Evolutionary conservation across 495 filamentous ascomycete species (phyloP).

Genomic region (Sabuloglossum arenarium): DNA sequence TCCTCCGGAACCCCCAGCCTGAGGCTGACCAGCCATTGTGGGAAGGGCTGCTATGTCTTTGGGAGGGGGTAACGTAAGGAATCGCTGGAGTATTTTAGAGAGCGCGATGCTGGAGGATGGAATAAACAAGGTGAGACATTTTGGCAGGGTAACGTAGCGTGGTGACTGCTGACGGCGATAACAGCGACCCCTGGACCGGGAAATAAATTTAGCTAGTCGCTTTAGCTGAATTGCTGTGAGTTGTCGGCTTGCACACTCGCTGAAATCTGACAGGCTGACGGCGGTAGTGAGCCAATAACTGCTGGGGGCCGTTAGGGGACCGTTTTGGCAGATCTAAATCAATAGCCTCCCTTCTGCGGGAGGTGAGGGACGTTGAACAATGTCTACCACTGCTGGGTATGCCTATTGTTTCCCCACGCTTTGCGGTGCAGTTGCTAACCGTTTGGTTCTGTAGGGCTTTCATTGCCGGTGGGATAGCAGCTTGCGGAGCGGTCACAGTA

Average conservation of each 20-base stretch:
- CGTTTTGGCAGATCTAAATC: background rate
- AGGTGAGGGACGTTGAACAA: slow-evolving; percentile 6
- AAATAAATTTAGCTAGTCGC: background rate
- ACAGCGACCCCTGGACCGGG: background rate
- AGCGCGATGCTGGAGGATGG: no score
- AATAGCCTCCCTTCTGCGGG: background rate
- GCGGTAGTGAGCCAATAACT: background rate
- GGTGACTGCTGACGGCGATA: background rate
- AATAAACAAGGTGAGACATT: background rate
- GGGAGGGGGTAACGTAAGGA: background rate
- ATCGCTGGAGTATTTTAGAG: background rate
- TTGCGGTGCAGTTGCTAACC: background rate
- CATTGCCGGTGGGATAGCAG: slow-evolving; percentile 86
- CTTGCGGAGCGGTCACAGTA: slow-evolving; percentile 91
- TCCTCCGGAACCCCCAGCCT: background rate
- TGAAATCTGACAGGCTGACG: background rate
- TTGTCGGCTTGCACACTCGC: background rate
- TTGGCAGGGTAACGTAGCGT: background rate
- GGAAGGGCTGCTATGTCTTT: background rate
- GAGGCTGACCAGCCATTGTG: background rate
- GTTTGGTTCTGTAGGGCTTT: slow-evolving; percentile 34
- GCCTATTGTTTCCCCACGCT: slow-evolving; percentile 3
- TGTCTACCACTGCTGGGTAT: slow-evolving; percentile 34
- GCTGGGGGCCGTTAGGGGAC: background rate
- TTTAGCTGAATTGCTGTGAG: background rate